Evolutionary conservation across 805 yeast genomes (phyloP).

Genomic region (Saturnispora saitoi): DNA sequence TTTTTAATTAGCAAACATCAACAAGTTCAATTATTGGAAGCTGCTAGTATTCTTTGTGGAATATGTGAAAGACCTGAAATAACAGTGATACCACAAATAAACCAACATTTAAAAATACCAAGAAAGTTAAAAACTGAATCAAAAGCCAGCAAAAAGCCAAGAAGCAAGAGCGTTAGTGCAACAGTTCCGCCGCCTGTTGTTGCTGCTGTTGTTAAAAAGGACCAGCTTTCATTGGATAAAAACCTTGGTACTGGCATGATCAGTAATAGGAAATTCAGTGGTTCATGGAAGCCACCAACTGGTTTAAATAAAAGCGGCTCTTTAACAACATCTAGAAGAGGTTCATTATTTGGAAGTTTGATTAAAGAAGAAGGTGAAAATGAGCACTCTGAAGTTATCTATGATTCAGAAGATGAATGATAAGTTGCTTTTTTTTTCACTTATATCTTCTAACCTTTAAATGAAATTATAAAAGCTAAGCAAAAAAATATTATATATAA

Average conservation of each 20-base stretch:
- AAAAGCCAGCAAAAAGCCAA: slow-evolving; percentile 11
- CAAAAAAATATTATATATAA: not conserved
- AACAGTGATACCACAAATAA: not conserved
- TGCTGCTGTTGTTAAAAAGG: not conserved
- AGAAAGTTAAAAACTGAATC: slow-evolving; percentile 11
- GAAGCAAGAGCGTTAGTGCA: slow-evolving; percentile 7
- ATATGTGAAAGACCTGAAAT: slow-evolving; percentile 41
- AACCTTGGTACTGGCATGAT: not conserved
- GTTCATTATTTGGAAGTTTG: slow-evolving; percentile 11
- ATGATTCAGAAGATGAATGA: slow-evolving; percentile 3
- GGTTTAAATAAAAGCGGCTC: slow-evolving; percentile 8
- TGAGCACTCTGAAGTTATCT: slow-evolving; percentile 13
- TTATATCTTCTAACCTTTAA: too few species aligned
- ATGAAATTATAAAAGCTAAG: not conserved
- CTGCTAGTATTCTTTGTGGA: slow-evolving; percentile 68
- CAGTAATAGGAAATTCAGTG: slow-evolving; percentile 10
- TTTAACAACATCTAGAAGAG: slow-evolving; percentile 13
- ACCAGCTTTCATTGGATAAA: not conserved
- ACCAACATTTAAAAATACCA: not conserved
- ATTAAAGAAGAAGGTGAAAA: slow-evolving; percentile 10
- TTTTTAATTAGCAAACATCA: slow-evolving; percentile 78
- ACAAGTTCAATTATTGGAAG: slow-evolving; percentile 75
- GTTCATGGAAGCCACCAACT: slow-evolving; percentile 11
- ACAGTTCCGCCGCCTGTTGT: not conserved
- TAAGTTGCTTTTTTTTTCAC: not conserved